Base-by-base conservation (phyloP, 2,329 filamentous ascomycete species). In the Trichoderma afroharzianum region DNA sequence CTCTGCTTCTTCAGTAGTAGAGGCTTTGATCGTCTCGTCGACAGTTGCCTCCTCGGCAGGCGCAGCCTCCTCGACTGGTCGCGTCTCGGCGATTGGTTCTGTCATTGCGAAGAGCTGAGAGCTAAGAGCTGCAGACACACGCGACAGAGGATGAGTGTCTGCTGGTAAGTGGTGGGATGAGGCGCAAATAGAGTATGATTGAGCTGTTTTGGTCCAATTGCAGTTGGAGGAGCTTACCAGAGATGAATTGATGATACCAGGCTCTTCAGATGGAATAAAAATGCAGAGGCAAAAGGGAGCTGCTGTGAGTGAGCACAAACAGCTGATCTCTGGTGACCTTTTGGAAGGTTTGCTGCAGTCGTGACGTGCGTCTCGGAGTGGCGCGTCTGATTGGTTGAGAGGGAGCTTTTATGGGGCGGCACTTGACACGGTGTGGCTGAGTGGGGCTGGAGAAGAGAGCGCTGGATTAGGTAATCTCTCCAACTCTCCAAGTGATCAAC, bases 31-130 rank as follows among this genome's bases (percentile, higher is more conserved):
- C 9, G 30, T 67, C 24, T 71, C 70, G 18, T 53, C 58, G 26
- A 33, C 26, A 33, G 33, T 83, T 64, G 76, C 73, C 63, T 76
- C 79, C 57, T 76, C 79, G 55, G 77, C 75, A 64, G 76, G 76
- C 67, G 77, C 74, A 33, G 61, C n/a, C 50, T 76, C 73, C 32
- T 71, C 75, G 12, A 66, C 71, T 55, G 73, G 73, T 73, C 72
- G 75, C 71, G 74, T 73, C 67, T 75, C 74, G 57, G 74, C 61
- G 43, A 63, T 70, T 26, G 67, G 57, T 61, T 76, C 76, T 28
- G 75, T 63, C 76, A 79, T 79, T 32, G 55, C 32, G 12, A 26
- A 32, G 47, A 32, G 36, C 43, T 21, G 1, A 43, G 39, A 43
- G 39, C 39, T 43, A 43, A 33, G 24, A 59, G 63, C 32, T 67